phyloP scores from a whole-genome alignment of 2,329 filamentous ascomycete genomes.

The Neonectria neomacrospora region DNA sequence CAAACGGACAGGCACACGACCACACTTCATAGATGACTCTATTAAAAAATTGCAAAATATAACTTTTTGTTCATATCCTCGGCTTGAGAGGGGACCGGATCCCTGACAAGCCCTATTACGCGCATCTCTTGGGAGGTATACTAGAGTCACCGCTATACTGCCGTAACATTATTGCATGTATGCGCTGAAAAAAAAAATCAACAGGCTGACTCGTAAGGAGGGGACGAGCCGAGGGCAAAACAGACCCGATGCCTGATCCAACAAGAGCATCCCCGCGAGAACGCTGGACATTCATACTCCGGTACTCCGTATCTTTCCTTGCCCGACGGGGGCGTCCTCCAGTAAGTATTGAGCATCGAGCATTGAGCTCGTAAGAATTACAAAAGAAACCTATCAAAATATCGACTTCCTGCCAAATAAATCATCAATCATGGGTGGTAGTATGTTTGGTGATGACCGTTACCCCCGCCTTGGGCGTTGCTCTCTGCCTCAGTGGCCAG shows the following conservation, averaged over 20 bases:
- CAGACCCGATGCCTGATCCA: constrained; percentile 10
- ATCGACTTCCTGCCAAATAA: not conserved
- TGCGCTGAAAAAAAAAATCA: constrained; percentile 2
- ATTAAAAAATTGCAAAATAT: not conserved
- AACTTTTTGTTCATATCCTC: constrained; percentile 16
- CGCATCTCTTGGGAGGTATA: constrained; percentile 1
- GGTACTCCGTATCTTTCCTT: constrained; percentile 26
- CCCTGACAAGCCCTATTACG: constrained; percentile 12
- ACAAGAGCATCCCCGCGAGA: constrained; percentile 6
- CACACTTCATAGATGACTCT: no score
- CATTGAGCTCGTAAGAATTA: constrained; percentile 15
- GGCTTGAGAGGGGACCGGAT: not conserved
- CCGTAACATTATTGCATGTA: constrained; percentile 18
- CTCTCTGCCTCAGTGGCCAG: constrained; percentile 36
- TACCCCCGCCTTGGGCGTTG: constrained; percentile 20
- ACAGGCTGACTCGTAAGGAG: constrained; percentile 14
- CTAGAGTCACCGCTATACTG: constrained; percentile 9
- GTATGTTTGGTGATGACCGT: constrained; percentile 39
- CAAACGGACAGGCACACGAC: no score
- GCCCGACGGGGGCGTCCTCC: constrained; percentile 1
- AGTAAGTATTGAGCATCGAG: constrained; percentile 17
- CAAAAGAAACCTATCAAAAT: constrained; percentile 8
- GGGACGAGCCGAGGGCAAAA: constrained; percentile 4
- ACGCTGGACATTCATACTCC: constrained; percentile 27
- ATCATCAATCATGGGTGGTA: constrained; percentile 37